A percentile compares a stretch with the other conserved stretches of the same genome.
These are phyloP conservation scores for Adansonia gregorii DNA, from an alignment of 441 rosid species.

Conservation along the genomic window DNA sequence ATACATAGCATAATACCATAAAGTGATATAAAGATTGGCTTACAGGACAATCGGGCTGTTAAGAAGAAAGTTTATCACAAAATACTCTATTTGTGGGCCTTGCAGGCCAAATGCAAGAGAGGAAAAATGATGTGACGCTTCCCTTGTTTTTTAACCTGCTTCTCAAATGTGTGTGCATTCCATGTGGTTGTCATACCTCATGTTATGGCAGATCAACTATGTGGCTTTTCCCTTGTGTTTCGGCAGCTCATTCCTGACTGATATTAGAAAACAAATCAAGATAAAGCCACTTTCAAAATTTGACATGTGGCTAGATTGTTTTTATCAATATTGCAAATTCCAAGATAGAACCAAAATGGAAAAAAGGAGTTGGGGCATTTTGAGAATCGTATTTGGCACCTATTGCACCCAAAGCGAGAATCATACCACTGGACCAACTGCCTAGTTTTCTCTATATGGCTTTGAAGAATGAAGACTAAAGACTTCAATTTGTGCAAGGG, in stretches of 20 bases:
- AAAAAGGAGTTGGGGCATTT: neutral
- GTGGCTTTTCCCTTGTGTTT: too few relatives aligned
- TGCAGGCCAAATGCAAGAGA: neutral
- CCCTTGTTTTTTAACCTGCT: neutral
- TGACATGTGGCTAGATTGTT: neutral
- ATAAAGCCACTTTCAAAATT: neutral
- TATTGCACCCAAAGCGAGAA: conserved; percentile 84
- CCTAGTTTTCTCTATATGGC: neutral
- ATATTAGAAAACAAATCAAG: neutral
- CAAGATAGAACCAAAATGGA: neutral
- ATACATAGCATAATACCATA: neutral
- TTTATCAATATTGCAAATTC: neutral
- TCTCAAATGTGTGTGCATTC: neutral
- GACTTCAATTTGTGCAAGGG: neutral
- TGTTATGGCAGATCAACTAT: neutral
- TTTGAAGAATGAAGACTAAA: neutral
- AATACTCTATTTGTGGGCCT: neutral
- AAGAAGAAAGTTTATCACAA: neutral
- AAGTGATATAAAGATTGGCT: neutral
- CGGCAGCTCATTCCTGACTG: too few relatives aligned
- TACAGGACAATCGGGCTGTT: neutral
- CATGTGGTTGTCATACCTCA: neutral
- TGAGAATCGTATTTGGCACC: conserved; percentile 84
- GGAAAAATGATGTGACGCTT: neutral
- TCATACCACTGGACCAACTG: conserved; percentile 44